phyloP scores from a whole-genome alignment of 306 rosid species.

The Quercus aquifolioides region DNA sequence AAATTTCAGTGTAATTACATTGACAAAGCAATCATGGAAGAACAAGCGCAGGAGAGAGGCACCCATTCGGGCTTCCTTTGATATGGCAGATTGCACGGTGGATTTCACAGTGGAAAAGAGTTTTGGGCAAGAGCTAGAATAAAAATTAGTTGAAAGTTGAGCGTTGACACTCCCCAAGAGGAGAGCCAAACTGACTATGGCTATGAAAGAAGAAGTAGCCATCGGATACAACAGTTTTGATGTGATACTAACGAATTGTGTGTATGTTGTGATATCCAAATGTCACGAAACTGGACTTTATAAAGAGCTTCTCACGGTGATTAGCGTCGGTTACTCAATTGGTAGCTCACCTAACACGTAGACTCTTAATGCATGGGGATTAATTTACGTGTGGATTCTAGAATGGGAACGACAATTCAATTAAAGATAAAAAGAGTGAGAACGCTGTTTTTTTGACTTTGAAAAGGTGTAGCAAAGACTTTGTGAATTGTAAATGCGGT shows the following conservation, averaged over 20 bases:
- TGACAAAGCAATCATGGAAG: slow-evolving; percentile 92
- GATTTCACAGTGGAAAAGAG: slow-evolving; percentile 51
- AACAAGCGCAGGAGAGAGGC: slow-evolving; percentile 88
- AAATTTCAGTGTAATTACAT: slow-evolving; percentile 36
- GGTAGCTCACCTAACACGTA: slow-evolving; percentile 62
- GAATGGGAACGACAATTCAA: not conserved
- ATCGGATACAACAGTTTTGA: not conserved
- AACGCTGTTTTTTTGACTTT: not conserved
- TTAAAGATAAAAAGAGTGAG: not conserved
- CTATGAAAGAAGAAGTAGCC: slow-evolving; percentile 21
- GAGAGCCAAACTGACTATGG: slow-evolving; percentile 23
- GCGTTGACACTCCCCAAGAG: slow-evolving; percentile 41
- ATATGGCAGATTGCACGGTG: slow-evolving; percentile 50
- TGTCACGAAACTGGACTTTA: slow-evolving; percentile 21
- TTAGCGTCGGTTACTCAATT: not conserved
- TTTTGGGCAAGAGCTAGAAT: slow-evolving; percentile 58
- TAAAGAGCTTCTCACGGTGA: slow-evolving; percentile 32
- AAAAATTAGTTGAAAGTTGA: slow-evolving; percentile 51
- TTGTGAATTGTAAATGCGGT: not conserved
- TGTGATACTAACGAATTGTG: not conserved
- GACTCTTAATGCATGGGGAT: slow-evolving; percentile 30
- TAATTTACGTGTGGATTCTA: not conserved
- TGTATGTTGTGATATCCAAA: not conserved
- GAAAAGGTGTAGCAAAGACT: not conserved
- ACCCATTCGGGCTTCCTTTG: slow-evolving; percentile 83